Evolutionary conservation across 1,284 basidiomycete genomes (phyloP), one percentile per base, ranked within the genome.

Genomic region (Ustilago xerochloae): DNA sequence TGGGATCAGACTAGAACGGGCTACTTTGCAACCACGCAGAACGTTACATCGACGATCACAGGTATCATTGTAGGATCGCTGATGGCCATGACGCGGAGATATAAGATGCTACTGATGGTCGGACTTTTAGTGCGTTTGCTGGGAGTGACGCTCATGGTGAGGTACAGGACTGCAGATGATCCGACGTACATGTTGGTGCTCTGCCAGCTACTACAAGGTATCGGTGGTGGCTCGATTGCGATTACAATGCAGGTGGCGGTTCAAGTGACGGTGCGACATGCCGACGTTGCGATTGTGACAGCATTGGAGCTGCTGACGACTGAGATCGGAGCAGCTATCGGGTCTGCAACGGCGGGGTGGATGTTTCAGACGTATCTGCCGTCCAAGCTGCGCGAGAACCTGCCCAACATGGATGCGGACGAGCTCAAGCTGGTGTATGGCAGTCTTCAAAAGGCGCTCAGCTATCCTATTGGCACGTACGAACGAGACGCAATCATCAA

Each of bases 271-370:
- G 92, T 93, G 2, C 86, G 89, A 0, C 92, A 92, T 80, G 73
- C 81, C 26, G 92, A 94, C 75, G 90, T 94, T 20, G 93, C 92
- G 0, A 90, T 91, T 73, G 91, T 91, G 55, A 94, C 91, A 5
- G 93, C 93, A 0, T 87, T 93, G 68, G 89, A 93, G 15, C 86
- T 94, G 32, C 87, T 94, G 36, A 88, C 92, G 77, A 90, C 91
- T 10, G 92, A 93, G 83, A 90, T 92, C 65, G 92, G 92, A 46
- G 90, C 90, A 18, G 89, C 89, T 0, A 87, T 91, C 18, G 91
- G 92, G n/a, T 88, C 86, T 26, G 90, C 90, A 7, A 87, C 90
- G 30, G 87, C 84, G 7, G 77, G 81, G 0, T 87, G 89, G 29
- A 87, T 91, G 66, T 90, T 90, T 88, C 87, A 87, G 18, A 87